Evolutionary conservation across 768 basidiomycete species (phyloP), one percentile per base, ranked within the genome.

Genomic region (Amanita polypyramis): DNA sequence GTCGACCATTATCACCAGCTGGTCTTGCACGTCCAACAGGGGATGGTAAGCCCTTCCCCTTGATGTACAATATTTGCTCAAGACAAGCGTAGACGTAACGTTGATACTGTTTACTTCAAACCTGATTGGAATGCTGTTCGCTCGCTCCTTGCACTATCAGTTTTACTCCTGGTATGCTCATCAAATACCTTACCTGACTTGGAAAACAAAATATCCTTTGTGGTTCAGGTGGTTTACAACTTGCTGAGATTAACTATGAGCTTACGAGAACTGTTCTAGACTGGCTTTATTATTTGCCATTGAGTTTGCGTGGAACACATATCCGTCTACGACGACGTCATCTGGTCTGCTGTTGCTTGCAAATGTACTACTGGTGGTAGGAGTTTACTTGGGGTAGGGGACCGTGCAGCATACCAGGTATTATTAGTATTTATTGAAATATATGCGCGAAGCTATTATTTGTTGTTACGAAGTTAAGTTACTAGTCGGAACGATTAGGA

Each of bases 141-240:
- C 96, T 17, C 80, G 96, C 15, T 97, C 95, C 8, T 67, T 99
- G 37, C 96, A 99, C 61, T 97, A 97, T 61, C 96, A 99, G 56
- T 99, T 99, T 65, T 96, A 96, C 62, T 82, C 88, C 4, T 99
- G 96, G 96, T 97, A 97, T 61, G 89, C 85, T 8, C 84, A 88
- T 49, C 90, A 94, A 56, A 62, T 95, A 29, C 91, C 95, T 1
- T 82, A 94, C 59, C 63, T 98, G 23, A 68, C 78, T 3, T 93
- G 81, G 75, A 79, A 79, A 59, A 83, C 85, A 4, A 71, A 65
- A 45, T 86, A 77, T 60, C 84, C 85, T 12, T 41, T 75, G 11
- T 23, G 66, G 21, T 14, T 85, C 32, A 85, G 79, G 89, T 87
- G 58, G 52, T 76, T 65, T 3, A 17, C 21, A 43, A 11, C 19